phyloP scores from a whole-genome alignment of 371 early-diverging fungal species.

The Zychaea mexicana region DNA sequence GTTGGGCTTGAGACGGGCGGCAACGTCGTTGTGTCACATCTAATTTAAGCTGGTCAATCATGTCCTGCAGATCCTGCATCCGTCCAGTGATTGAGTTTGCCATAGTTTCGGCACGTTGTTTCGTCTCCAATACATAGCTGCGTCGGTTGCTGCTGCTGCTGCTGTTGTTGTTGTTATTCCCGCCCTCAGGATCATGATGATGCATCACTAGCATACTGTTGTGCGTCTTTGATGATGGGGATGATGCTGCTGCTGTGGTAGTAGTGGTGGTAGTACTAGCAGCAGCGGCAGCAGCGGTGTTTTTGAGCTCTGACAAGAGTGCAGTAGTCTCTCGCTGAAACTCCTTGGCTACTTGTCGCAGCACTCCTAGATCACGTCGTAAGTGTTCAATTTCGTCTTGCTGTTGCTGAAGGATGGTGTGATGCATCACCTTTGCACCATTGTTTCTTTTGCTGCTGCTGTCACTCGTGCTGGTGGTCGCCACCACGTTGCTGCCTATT shows the following conservation, averaged over 20 bases:
- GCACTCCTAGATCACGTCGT: conserved; percentile 51
- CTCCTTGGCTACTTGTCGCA: conserved; percentile 52
- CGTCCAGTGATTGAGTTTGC: conserved; percentile 55
- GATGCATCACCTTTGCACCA: not conserved
- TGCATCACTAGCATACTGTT: too few relatives aligned
- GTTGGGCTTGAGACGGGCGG: conserved; percentile 57
- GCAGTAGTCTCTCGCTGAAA: conserved; percentile 39
- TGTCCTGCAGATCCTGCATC: conserved; percentile 70
- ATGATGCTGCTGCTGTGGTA: conserved; percentile 19
- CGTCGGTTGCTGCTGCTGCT: conserved; percentile 27
- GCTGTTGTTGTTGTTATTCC: conserved; percentile 5
- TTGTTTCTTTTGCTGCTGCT: conserved; percentile 5
- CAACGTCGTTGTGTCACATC: conserved; percentile 77
- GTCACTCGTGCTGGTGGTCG: too few relatives aligned
- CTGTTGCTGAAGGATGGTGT: conserved; percentile 35
- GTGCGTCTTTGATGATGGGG: too few relatives aligned
- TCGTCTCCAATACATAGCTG: conserved; percentile 59
- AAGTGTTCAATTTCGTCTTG: conserved; percentile 43
- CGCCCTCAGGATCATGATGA: not conserved
- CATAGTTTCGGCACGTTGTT: conserved; percentile 57
- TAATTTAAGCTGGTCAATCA: conserved; percentile 73
- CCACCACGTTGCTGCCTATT: too few relatives aligned
- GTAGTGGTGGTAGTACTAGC: too few relatives aligned
- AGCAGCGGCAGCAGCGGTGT: not conserved
- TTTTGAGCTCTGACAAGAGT: conserved; percentile 26